These are phyloP conservation scores for Trametes meyenii DNA, from an alignment of 768 basidiomycete genomes.

Conservation along the genomic window DNA sequence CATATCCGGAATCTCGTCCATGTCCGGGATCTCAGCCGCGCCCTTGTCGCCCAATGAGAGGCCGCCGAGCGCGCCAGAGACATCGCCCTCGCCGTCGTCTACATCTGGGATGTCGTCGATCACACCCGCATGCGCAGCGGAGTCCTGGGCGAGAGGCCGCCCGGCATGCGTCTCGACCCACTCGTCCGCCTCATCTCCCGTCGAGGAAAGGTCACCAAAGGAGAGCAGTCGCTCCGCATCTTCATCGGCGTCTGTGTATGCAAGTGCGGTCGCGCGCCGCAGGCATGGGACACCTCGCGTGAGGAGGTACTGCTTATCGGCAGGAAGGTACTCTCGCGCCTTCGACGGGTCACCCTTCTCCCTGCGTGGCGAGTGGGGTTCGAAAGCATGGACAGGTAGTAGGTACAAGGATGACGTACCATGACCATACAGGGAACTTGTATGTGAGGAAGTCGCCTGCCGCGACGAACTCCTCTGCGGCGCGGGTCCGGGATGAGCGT, in stretches of 20 bases:
- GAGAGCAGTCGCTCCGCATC: slow-evolving; percentile 91
- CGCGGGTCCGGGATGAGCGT: slow-evolving; percentile 18
- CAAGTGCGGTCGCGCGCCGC: slow-evolving; percentile 86
- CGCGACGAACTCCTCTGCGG: slow-evolving; percentile 92
- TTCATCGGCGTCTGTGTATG: slow-evolving; percentile 95
- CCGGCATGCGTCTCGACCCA: slow-evolving; percentile 99
- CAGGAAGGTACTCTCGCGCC: slow-evolving; percentile 89
- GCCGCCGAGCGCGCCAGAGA: slow-evolving; percentile 32
- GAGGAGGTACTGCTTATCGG: slow-evolving; percentile 95
- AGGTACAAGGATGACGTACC: slow-evolving; percentile 52
- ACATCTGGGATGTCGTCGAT: slow-evolving; percentile 91
- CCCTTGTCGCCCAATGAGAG: slow-evolving; percentile 36
- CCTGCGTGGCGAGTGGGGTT: slow-evolving; percentile 48
- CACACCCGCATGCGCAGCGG: slow-evolving; percentile 57
- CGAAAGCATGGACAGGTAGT: slow-evolving; percentile 2
- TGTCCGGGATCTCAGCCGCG: slow-evolving; percentile 73
- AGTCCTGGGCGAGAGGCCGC: slow-evolving; percentile 55
- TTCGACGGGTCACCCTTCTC: slow-evolving; percentile 89
- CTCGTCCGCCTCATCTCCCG: slow-evolving; percentile 71
- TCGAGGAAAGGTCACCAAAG: slow-evolving; percentile 67
- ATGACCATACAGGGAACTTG: slow-evolving; percentile 99
- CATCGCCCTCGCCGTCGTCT: slow-evolving; percentile 52
- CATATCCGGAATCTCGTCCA: slow-evolving; percentile 99
- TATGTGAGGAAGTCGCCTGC: slow-evolving; percentile 97
- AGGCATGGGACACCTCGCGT: slow-evolving; percentile 97